These are phyloP conservation scores for Fusarium verticillioides DNA, from an alignment of 2,329 filamentous ascomycete species.

Conservation along the genomic window DNA sequence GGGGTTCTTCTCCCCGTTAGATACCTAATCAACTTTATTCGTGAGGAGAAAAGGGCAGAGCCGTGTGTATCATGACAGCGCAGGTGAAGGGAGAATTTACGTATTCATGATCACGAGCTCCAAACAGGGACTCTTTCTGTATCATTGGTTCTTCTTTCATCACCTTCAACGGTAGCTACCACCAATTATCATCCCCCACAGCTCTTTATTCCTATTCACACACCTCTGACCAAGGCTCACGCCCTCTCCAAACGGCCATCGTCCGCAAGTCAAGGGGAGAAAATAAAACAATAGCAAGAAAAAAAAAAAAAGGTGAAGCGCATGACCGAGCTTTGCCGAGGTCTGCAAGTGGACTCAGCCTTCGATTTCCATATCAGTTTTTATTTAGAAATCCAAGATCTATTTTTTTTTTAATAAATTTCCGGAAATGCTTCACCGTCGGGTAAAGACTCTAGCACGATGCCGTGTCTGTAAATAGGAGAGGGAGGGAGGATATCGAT, in stretches of 20 bases:
- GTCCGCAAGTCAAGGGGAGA: constrained; percentile 10
- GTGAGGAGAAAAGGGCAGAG: neutral
- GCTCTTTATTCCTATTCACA: neutral
- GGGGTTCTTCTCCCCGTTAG: constrained; percentile 50
- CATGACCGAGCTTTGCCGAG: constrained; percentile 38
- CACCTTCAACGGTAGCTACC: neutral
- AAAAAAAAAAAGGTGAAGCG: constrained; percentile 16
- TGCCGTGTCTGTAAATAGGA: neutral
- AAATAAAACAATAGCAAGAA: neutral
- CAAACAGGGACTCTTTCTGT: neutral
- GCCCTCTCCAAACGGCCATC: constrained; percentile 27
- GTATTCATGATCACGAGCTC: neutral
- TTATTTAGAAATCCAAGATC: no score
- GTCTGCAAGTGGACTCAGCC: constrained; percentile 19
- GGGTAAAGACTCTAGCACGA: neutral
- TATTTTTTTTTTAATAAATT: neutral
- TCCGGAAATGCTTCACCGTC: constrained; percentile 35
- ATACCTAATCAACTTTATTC: constrained; percentile 16
- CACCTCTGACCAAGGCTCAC: constrained; percentile 1
- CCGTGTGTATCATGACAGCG: neutral
- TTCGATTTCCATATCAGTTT: neutral
- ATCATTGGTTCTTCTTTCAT: neutral
- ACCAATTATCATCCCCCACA: constrained; percentile 28
- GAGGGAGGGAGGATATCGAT: neutral
- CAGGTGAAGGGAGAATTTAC: neutral